A percentile compares a stretch with the other conserved stretches of the same genome.
Evolutionary conservation across 768 basidiomycete genomes (phyloP).

Genomic region (Daedaleopsis sinensis): DNA sequence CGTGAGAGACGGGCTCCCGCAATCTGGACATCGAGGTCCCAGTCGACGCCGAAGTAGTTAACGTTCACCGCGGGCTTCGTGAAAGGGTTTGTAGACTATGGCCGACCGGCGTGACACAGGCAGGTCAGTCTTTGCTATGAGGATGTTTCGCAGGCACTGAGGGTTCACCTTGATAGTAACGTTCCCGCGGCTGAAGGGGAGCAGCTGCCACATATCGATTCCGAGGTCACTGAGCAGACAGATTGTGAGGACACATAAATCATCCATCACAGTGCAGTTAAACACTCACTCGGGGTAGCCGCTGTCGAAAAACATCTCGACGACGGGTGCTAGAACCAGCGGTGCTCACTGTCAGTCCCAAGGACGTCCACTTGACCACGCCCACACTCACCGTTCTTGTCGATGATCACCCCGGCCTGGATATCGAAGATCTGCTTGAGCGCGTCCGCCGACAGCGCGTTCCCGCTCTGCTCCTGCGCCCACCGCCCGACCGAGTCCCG

Average conservation of each 20-base stretch:
- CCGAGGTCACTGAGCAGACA: slow-evolving; percentile 42
- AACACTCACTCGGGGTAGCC: slow-evolving; percentile 46
- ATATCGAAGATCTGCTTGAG: slow-evolving; percentile 45
- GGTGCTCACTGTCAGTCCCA: too few species aligned
- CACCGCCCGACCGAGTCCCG: slow-evolving; percentile 40
- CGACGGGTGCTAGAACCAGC: too few species aligned
- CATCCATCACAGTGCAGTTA: too few species aligned
- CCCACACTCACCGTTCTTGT: slow-evolving; percentile 41
- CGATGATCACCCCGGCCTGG: slow-evolving; percentile 50
- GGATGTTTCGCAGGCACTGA: too few species aligned
- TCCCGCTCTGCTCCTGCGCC: slow-evolving; percentile 46
- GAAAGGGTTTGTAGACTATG: slow-evolving; percentile 51
- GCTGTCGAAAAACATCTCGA: slow-evolving; percentile 42
- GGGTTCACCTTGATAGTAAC: slow-evolving; percentile 45
- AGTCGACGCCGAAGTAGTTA: slow-evolving; percentile 53
- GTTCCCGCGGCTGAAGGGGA: slow-evolving; percentile 56
- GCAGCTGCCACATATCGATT: slow-evolving; percentile 55
- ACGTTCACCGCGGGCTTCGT: slow-evolving; percentile 47
- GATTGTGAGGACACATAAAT: too few species aligned
- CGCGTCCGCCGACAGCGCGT: slow-evolving; percentile 43
- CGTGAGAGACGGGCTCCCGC: slow-evolving; percentile 50
- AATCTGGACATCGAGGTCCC: slow-evolving; percentile 53
- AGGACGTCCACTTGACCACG: too few species aligned
- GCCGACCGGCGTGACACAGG: too few species aligned
- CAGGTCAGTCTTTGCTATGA: too few species aligned